phyloP scores from a whole-genome alignment of 352 stramenopile genomes.

The Phytophthora chlamydospora region DNA sequence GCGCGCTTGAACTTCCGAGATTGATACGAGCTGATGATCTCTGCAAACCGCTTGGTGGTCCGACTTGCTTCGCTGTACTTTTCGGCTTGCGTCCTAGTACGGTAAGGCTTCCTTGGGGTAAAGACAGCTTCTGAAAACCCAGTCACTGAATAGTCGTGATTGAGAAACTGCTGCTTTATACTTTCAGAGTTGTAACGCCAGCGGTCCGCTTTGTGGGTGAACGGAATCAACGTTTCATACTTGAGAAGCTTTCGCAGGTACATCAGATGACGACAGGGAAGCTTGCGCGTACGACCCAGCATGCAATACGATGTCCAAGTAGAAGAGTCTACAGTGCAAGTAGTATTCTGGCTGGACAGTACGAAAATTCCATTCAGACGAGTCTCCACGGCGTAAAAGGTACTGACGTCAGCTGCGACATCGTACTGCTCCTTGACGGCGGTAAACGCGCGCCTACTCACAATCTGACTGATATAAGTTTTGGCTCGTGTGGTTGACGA shows the following conservation, averaged over 20 bases:
- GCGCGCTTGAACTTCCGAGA: too few species aligned
- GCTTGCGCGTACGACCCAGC: neutral
- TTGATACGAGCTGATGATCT: too few species aligned
- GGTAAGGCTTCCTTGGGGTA: too few species aligned
- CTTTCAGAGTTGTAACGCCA: slow-evolving; percentile 7
- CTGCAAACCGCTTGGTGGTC: too few species aligned
- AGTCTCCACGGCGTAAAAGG: neutral
- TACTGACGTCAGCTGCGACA: neutral
- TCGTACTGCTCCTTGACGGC: slow-evolving; percentile 8
- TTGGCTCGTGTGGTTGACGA: neutral
- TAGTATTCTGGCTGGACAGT: neutral
- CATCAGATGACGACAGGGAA: slow-evolving; percentile 5
- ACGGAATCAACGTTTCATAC: neutral
- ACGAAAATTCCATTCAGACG: neutral
- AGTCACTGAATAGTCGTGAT: neutral
- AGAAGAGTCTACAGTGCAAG: neutral
- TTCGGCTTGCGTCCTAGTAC: too few species aligned
- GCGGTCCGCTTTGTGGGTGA: neutral
- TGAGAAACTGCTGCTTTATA: slow-evolving; percentile 2
- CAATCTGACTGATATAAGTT: neutral
- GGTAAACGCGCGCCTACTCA: slow-evolving; percentile 5
- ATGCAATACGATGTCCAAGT: slow-evolving; percentile 6
- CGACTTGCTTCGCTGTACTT: too few species aligned
- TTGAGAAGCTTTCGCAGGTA: slow-evolving; percentile 3
- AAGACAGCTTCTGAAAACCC: too few species aligned